Evolutionary conservation across 371 early-diverging fungal genomes (phyloP).

Genomic region (Mucor sp.): DNA sequence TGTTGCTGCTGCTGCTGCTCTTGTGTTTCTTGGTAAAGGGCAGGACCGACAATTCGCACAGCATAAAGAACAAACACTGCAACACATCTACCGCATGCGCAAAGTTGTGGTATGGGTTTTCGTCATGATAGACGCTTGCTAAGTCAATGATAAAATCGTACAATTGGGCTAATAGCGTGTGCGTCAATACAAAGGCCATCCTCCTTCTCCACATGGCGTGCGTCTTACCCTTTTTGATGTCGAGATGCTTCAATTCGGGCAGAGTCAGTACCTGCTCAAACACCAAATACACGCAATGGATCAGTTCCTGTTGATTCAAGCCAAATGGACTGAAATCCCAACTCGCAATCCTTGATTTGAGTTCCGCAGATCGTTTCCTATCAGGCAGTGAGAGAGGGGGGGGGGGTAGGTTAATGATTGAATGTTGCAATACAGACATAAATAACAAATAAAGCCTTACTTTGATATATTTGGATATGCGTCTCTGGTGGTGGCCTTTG

Average conservation of each 20-base stretch:
- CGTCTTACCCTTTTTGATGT: conserved; percentile 49
- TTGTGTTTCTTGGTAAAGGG: conserved; percentile 16
- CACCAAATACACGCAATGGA: conserved; percentile 66
- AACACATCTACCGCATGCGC: conserved; percentile 85
- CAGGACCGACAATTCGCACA: conserved; percentile 63
- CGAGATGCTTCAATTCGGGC: conserved; percentile 56
- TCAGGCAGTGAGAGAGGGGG: neutral
- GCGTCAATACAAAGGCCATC: neutral
- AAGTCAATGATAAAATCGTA: conserved; percentile 64
- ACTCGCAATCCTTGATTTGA: conserved; percentile 53
- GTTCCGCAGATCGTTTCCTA: conserved; percentile 15
- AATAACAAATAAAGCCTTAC: conserved; percentile 3
- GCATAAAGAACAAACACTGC: conserved; percentile 77
- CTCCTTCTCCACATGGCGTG: too few relatives aligned
- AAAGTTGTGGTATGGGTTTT: conserved; percentile 86
- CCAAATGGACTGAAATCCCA: conserved; percentile 76
- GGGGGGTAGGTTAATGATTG: neutral
- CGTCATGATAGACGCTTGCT: conserved; percentile 64
- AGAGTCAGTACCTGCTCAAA: conserved; percentile 63
- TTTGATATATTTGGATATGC: conserved; percentile 5
- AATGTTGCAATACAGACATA: neutral
- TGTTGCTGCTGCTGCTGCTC: neutral
- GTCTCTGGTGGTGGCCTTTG: neutral
- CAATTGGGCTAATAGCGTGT: conserved; percentile 43
- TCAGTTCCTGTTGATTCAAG: conserved; percentile 59